Evolutionary conservation across 495 filamentous ascomycete genomes (phyloP), one percentile per base, ranked within the genome.

Genomic region (Xylaria flabelliformis): DNA sequence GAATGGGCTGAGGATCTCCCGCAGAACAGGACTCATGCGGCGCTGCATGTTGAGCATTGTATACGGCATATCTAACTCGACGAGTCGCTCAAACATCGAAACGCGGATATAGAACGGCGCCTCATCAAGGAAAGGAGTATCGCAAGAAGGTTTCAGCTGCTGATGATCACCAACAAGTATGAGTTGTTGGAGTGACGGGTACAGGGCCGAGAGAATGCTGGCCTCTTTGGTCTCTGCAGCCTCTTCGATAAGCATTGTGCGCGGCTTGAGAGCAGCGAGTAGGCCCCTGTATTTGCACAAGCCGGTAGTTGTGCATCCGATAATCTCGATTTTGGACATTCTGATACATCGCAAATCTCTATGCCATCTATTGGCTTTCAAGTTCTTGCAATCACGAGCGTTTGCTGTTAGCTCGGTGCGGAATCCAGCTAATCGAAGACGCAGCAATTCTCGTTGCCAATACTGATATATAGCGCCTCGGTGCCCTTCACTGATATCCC

Each of bases 231-330:
- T 85, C 73, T 90, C 86, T 7, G 85, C 87, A 3, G 88, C 88
- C 72, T 90, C 88, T 76, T 90, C 87, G 51, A 88, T 86, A 9
- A 90, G 82, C 34, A 89, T 78, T 17, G 85, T 82, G 17, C 80
- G 87, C 0, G 96, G 94, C 39, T 88, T 83, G 21, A 97, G 72
- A 32, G 88, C 89, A 15, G 92, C 87, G 29, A 98, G 80, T 0
- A 97, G 82, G 2, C 83, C 89, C 21, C 95, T 89, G 73, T 96
- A 95, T 75, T 98, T 98, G 76, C 90, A 93, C n/a, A 98, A 78
- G 4, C 96, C 96, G 0, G 95, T 87, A 0, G 84, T 87, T 0
- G 85, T 88, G 64, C 85, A 86, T n/a, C 85, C 85, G 26, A 88
- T 78, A 42, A 87, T 78, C 51, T 85, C 77, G 36, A 85, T 77